phyloP scores from a whole-genome alignment of 805 yeast species.

The Priceomyces melissophilus region DNA sequence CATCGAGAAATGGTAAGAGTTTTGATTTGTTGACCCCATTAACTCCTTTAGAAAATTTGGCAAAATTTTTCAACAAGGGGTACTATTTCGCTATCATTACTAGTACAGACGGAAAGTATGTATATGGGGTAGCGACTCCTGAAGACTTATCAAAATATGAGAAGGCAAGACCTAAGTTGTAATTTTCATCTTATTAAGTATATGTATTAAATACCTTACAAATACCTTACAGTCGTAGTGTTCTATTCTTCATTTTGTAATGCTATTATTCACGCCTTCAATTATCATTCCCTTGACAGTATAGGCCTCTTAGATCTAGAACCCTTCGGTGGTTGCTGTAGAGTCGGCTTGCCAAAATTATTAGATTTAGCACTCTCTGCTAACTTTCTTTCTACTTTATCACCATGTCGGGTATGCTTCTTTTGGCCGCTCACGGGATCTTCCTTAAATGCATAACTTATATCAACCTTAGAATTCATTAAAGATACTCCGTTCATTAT shows the following conservation, averaged over 20 bases:
- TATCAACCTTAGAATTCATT: slow-evolving; percentile 58
- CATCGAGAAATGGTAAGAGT: slow-evolving; percentile 24
- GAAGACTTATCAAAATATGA: slow-evolving; percentile 43
- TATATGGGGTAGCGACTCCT: slow-evolving; percentile 56
- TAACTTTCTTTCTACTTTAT: slow-evolving; percentile 65
- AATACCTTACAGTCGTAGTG: too few species aligned
- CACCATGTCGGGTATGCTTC: slow-evolving; percentile 67
- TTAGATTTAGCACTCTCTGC: slow-evolving; percentile 60
- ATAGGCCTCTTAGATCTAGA: not conserved
- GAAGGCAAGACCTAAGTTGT: slow-evolving; percentile 41
- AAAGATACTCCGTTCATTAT: slow-evolving; percentile 66
- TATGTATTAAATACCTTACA: too few species aligned
- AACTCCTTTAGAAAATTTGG: slow-evolving; percentile 53
- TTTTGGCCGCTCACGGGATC: slow-evolving; percentile 37
- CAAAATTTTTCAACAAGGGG: slow-evolving; percentile 46
- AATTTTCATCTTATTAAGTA: not conserved
- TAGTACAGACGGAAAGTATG: slow-evolving; percentile 48
- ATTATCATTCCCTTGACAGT: not conserved
- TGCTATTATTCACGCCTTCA: not conserved
- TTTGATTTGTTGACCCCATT: slow-evolving; percentile 49
- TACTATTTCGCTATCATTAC: slow-evolving; percentile 57
- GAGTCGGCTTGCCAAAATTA: slow-evolving; percentile 10
- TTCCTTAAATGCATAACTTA: slow-evolving; percentile 72
- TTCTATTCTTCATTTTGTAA: too few species aligned
- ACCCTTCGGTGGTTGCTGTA: not conserved